Evolutionary conservation across 805 yeast species (phyloP).

Genomic region (Barnettozyma vustinii): DNA sequence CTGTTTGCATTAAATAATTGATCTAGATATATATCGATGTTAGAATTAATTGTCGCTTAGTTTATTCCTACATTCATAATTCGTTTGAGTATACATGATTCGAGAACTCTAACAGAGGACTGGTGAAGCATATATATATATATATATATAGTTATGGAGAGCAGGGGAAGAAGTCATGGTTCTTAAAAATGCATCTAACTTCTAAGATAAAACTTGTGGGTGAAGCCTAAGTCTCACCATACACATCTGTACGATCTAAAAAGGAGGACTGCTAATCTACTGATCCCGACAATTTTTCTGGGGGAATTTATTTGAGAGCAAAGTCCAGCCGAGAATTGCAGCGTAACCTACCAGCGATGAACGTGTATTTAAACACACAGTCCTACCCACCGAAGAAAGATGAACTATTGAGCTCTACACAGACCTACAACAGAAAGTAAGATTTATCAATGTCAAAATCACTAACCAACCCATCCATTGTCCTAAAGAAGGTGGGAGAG

Average conservation of each 20-base stretch:
- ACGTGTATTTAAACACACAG: background rate
- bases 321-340: background rate
- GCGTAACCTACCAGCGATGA: background rate
- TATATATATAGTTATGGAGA: too few relatives aligned
- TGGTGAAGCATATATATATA: too few relatives aligned
- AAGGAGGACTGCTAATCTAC: background rate
- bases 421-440: background rate
- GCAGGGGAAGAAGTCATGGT: too few relatives aligned
- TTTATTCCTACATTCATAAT: too few relatives aligned
- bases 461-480: conserved; percentile 35
- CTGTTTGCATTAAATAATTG: too few relatives aligned
- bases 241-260: background rate
- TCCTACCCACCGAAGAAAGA: background rate
- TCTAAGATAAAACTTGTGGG: too few relatives aligned
- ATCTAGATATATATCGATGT: too few relatives aligned
- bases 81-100: too few relatives aligned
- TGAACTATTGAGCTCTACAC: background rate
- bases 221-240: too few relatives aligned
- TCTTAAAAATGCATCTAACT: too few relatives aligned
- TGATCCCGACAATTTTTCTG: background rate
- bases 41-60: too few relatives aligned
- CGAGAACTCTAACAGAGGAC: too few relatives aligned
- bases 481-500: conserved; percentile 56
- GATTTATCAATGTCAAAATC: background rate
- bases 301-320: background rate